Evolutionary conservation across 2,329 filamentous ascomycete genomes (phyloP).

Genomic region (Fusarium sp.): DNA sequence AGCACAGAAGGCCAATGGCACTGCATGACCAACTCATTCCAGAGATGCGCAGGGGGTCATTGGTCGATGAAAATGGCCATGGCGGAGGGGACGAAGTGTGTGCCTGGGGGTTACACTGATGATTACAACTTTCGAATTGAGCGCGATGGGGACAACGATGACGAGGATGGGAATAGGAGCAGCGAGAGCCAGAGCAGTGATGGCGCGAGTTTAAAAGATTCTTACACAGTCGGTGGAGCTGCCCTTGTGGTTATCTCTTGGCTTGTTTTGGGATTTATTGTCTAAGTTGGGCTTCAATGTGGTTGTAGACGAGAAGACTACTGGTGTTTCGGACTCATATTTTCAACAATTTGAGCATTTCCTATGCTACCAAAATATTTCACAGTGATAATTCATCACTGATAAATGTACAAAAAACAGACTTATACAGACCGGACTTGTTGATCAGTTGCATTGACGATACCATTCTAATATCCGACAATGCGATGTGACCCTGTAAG

Average conservation of each 20-base stretch:
- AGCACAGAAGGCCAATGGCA: constrained; percentile 66
- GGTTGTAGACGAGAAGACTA: background rate
- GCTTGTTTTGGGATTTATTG: constrained; percentile 2
- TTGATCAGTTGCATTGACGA: background rate
- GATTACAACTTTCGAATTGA: constrained; percentile 55
- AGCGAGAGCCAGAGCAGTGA: constrained; percentile 22
- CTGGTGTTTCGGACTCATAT: background rate
- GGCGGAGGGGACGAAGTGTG: constrained; percentile 61
- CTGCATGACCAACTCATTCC: constrained; percentile 64
- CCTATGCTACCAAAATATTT: background rate
- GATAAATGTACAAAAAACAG: background rate
- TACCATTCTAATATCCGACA: background rate
- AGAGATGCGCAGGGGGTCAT: constrained; percentile 62
- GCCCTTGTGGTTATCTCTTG: constrained; percentile 7
- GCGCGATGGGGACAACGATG: constrained; percentile 40
- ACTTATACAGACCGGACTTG: background rate
- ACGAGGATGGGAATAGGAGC: background rate
- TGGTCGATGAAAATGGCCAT: constrained; percentile 62
- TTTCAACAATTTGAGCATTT: background rate
- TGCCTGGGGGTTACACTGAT: constrained; percentile 58
- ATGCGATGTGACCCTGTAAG: background rate
- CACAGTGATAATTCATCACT: background rate
- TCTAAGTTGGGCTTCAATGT: background rate
- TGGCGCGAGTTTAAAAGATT: constrained; percentile 7
- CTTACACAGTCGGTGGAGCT: background rate